These are phyloP conservation scores for Podospora bellae-mahoneyi DNA, from an alignment of 495 filamentous ascomycete species.

Conservation along the genomic window DNA sequence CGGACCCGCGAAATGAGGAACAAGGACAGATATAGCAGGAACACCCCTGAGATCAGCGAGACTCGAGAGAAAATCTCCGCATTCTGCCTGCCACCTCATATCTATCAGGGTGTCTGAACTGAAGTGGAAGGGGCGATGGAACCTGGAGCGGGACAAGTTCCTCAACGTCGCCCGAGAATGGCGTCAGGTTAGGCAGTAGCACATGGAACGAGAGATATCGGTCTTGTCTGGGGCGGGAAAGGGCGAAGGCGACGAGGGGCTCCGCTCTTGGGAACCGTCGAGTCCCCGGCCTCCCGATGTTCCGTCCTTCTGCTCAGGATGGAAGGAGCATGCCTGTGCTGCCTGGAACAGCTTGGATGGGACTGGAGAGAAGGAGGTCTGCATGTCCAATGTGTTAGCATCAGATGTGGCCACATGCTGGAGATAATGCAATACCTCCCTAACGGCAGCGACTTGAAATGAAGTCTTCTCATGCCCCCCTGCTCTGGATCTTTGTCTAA, in stretches of 20 bases:
- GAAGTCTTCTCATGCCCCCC: not conserved
- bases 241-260: not conserved
- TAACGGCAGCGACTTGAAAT: not conserved
- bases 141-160: not conserved
- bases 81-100: not conserved
- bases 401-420: not conserved
- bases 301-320: not conserved
- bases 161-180: not conserved
- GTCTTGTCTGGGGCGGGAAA: not conserved
- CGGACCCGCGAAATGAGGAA: conserved; percentile 4
- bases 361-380: not conserved
- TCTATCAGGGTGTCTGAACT: conserved; percentile 1
- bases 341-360: not conserved
- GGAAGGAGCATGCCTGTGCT: not conserved
- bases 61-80: not conserved
- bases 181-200: not conserved
- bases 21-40: conserved; percentile 30
- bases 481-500: not conserved
- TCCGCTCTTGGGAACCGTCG: not conserved
- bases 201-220: not conserved
- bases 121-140: not conserved
- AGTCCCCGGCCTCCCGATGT: not conserved
- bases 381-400: not conserved
- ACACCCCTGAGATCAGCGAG: not conserved
- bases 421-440: not conserved